Evolutionary conservation across 768 basidiomycete species (phyloP).

Genomic region (Hypsizygus marmoreus): DNA sequence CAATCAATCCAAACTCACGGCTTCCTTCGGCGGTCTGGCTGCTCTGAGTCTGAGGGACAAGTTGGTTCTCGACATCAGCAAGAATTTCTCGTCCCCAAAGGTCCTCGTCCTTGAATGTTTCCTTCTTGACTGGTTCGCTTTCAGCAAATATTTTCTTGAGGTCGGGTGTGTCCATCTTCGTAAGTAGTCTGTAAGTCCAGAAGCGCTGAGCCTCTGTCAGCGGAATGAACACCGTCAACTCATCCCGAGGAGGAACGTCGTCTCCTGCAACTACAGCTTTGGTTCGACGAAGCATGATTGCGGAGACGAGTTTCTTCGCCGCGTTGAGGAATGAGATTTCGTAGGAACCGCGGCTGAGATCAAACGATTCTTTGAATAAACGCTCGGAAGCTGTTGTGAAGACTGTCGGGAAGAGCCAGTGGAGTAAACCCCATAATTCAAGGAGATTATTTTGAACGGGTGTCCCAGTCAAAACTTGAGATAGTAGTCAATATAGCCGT

Average conservation of each 20-base stretch:
- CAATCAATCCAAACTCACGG: slow-evolving; percentile 24
- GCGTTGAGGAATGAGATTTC: slow-evolving; percentile 48
- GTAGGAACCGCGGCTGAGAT: slow-evolving; percentile 55
- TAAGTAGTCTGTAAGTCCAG: slow-evolving; percentile 60
- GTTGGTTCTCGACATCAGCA: slow-evolving; percentile 35
- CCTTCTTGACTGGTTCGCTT: slow-evolving; percentile 11
- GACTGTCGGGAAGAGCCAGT: slow-evolving; percentile 56
- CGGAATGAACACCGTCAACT: slow-evolving; percentile 57
- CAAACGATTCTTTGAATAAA: slow-evolving; percentile 53
- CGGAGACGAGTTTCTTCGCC: slow-evolving; percentile 47
- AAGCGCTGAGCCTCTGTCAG: slow-evolving; percentile 62
- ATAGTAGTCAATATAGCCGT: not conserved
- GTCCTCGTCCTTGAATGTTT: slow-evolving; percentile 26
- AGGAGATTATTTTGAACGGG: slow-evolving; percentile 69
- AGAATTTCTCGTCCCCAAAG: slow-evolving; percentile 42
- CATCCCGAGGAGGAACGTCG: slow-evolving; percentile 59
- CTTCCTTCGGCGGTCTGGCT: slow-evolving; percentile 23
- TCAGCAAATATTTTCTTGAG: slow-evolving; percentile 48
- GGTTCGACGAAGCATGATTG: slow-evolving; percentile 63
- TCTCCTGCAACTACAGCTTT: slow-evolving; percentile 46
- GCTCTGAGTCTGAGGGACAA: slow-evolving; percentile 38
- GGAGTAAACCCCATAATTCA: slow-evolving; percentile 58
- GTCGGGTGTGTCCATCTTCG: slow-evolving; percentile 50
- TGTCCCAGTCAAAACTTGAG: slow-evolving; percentile 67
- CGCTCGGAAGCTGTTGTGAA: slow-evolving; percentile 51